Base-by-base conservation (phyloP, 768 basidiomycete species). In the Leccinum variicolor region DNA sequence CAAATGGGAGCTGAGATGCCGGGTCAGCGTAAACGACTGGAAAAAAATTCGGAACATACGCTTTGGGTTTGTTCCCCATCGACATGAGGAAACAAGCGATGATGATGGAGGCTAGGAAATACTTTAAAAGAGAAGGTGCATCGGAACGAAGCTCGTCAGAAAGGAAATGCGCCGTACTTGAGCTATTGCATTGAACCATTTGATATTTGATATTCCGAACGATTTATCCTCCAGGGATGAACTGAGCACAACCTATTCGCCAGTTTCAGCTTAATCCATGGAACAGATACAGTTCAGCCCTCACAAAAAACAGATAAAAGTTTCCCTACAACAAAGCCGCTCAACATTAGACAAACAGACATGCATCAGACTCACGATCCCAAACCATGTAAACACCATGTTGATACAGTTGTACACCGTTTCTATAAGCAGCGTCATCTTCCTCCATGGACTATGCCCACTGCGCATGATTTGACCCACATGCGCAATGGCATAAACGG, bases 11-110 rank as follows among this genome's bases (percentile, higher is more conserved):
- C 63, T 65, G 29, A 8, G 25, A 52, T 13, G 14, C 41, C 50
- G 49, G 17, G 55, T 65, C n/a, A 60, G 61, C 11, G 19, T n/a
- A 3, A 50, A 33, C 25, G 33, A 51, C 11, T 25, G 11, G 25
- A 19, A n/a, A 48, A 7, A 26, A 54, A 52, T 36, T 9, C 19
- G 3, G 23, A 21, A 47, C 46, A 58, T 62, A 94, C 92, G 90
- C 86, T 74, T 84, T 81, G 4, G 94, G 94, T 68, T 90, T 89
- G 72, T 97, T 97, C 17, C 95, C 95, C 94, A 98, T 96, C 0
- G 92, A 90, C 70, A 97, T 90, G 1, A 97, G 77, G 79, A 98
- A 97, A 63, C 87, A 89, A 8, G 90, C 87, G n/a, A 94, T 81
- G 28, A 98, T 81, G 43, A 92, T 81, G 4, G 90, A 90, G 4